Evolutionary conservation across 176 grass and related monocot genomes (phyloP).

Genomic region (Eragrostis nindensis): DNA sequence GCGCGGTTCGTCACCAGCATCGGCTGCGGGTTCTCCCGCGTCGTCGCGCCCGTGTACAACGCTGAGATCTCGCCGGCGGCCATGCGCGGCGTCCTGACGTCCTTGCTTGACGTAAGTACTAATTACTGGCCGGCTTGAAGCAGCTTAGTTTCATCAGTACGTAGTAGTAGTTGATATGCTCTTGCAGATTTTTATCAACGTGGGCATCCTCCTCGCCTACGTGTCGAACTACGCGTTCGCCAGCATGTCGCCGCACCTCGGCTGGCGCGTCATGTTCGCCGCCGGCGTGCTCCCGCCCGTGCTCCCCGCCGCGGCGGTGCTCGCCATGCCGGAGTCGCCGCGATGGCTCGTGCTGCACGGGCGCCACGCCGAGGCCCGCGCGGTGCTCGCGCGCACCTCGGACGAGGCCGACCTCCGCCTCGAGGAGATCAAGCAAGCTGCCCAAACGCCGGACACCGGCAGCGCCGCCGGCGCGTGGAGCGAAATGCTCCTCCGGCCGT

Average conservation of each 20-base stretch:
- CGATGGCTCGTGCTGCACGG: constrained; percentile 68
- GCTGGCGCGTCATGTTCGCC: constrained; percentile 51
- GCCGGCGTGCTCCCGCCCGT: constrained; percentile 26
- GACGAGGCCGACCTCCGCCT: constrained; percentile 53
- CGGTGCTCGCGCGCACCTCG: constrained; percentile 36
- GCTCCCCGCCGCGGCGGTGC: constrained; percentile 29
- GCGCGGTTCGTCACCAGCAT: constrained; percentile 52
- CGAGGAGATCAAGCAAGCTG: constrained; percentile 40
- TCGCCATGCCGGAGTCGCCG: constrained; percentile 68
- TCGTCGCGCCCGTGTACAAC: constrained; percentile 51
- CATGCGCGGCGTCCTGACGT: constrained; percentile 36
- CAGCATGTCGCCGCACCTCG: constrained; percentile 37
- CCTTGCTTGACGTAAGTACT: not conserved
- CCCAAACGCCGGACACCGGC: not conserved
- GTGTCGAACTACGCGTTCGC: constrained; percentile 50
- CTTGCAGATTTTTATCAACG: constrained; percentile 33
- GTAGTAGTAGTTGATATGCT: too few relatives aligned
- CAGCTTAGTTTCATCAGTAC: not conserved
- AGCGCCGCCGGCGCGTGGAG: too few relatives aligned
- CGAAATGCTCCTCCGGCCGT: constrained; percentile 25
- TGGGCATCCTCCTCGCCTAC: constrained; percentile 42
- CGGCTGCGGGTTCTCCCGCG: constrained; percentile 27
- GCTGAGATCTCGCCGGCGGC: constrained; percentile 49
- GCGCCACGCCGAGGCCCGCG: constrained; percentile 34
- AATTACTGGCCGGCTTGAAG: not conserved